Conservation (phyloP, 306 rosid species). For the Prunus fruticosa region DNA sequence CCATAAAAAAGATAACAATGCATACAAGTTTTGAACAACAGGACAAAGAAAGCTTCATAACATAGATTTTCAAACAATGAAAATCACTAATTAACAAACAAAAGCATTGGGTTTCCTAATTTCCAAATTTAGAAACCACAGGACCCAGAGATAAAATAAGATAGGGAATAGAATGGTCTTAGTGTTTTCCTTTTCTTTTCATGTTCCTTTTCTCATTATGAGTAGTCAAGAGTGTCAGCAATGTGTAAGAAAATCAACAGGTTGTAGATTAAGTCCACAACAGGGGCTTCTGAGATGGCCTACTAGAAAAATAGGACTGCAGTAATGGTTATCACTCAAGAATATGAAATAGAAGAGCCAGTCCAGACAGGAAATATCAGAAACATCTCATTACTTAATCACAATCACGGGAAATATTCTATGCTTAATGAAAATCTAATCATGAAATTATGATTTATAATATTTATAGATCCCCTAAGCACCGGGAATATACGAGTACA, state of each 20-base stretch:
- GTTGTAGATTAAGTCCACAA: neutral
- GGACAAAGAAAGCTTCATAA: neutral
- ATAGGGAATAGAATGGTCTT: neutral
- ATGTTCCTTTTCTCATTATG: neutral
- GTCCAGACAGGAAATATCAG: neutral
- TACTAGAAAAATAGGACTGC: neutral
- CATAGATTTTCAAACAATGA: neutral
- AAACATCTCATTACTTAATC: neutral
- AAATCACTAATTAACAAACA: neutral
- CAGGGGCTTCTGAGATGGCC: neutral
- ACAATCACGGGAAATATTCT: neutral
- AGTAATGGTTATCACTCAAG: neutral
- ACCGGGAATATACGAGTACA: neutral
- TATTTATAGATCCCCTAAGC: neutral
- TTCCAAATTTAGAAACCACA: neutral
- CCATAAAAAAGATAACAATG: neutral
- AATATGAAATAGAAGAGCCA: neutral
- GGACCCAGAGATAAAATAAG: neutral
- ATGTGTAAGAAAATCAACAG: neutral
- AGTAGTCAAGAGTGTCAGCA: neutral
- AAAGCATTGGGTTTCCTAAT: neutral
- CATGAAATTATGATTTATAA: neutral
- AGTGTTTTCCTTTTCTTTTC: neutral
- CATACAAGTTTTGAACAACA: neutral
- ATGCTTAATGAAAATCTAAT: neutral